A percentile compares a stretch with the other conserved stretches of the same genome.
These are phyloP conservation scores for Sarcomyxa edulis DNA, from an alignment of 768 basidiomycete genomes.

Conservation along the genomic window DNA sequence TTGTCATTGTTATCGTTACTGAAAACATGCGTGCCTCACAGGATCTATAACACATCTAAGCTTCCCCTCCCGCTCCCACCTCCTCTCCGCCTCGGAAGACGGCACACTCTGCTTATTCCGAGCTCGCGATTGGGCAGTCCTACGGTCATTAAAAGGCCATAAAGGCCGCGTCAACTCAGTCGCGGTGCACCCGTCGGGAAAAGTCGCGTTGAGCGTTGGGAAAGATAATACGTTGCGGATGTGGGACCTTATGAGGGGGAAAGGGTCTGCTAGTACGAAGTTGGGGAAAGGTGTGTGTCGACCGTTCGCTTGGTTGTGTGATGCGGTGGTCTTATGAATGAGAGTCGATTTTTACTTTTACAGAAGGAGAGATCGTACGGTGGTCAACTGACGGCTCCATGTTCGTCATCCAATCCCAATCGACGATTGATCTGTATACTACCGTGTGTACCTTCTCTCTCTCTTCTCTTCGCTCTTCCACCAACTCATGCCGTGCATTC, in stretches of 20 bases:
- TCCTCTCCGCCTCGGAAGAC: slow-evolving; percentile 91
- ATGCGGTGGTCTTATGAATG: background rate
- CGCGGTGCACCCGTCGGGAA: slow-evolving; percentile 89
- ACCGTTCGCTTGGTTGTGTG: background rate
- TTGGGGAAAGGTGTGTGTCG: slow-evolving; percentile 81
- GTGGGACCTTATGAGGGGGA: slow-evolving; percentile 99
- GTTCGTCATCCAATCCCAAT: slow-evolving; percentile 76
- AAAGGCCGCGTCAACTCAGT: slow-evolving; percentile 88
- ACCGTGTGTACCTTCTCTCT: slow-evolving; percentile 43
- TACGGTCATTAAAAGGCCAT: slow-evolving; percentile 87
- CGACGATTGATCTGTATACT: slow-evolving; percentile 76
- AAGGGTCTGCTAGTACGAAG: slow-evolving; percentile 84
- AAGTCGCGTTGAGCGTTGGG: slow-evolving; percentile 88
- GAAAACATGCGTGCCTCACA: no score
- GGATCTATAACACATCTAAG: slow-evolving; percentile 87
- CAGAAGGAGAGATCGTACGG: slow-evolving; percentile 90
- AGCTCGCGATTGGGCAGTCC: slow-evolving; percentile 89
- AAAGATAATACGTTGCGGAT: slow-evolving; percentile 86
- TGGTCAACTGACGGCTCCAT: slow-evolving; percentile 77
- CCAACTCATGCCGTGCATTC: background rate
- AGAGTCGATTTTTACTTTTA: background rate
- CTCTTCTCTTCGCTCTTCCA: slow-evolving; percentile 2
- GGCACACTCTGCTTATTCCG: slow-evolving; percentile 87
- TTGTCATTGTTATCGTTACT: no score
- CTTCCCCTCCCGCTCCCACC: slow-evolving; percentile 85